Percentiles rank a stretch among this genome's conserved stretches.
phyloP scores from a whole-genome alignment of 768 basidiomycete species.

The Tylopilus felleus region DNA sequence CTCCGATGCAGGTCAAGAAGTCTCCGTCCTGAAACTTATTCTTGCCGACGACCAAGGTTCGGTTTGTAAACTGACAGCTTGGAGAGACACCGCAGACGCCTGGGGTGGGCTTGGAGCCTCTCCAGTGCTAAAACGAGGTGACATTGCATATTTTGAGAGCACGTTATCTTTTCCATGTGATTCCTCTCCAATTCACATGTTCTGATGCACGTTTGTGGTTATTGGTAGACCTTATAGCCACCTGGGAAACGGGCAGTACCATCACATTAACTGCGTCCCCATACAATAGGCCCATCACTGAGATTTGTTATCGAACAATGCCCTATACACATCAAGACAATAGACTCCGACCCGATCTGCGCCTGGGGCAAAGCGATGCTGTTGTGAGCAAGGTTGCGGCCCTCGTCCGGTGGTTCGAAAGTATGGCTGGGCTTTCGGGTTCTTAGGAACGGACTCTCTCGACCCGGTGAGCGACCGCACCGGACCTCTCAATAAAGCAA shows the following conservation, averaged over 20 bases:
- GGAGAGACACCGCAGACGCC: constrained; percentile 70
- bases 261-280: constrained; percentile 66
- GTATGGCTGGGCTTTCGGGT: constrained; percentile 57
- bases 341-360: constrained; percentile 65
- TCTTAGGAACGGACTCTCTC: constrained; percentile 6
- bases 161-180: constrained; percentile 26
- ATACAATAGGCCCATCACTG: constrained; percentile 53
- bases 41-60: constrained; percentile 69
- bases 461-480: constrained; percentile 15
- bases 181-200: constrained; percentile 7
- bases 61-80: constrained; percentile 71
- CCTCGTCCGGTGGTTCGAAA: constrained; percentile 69
- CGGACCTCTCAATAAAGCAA: constrained; percentile 8
- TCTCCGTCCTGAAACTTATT: constrained; percentile 65
- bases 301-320: constrained; percentile 80
- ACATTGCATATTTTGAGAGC: constrained; percentile 71
- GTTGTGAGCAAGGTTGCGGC: constrained; percentile 63
- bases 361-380: constrained; percentile 66
- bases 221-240: constrained; percentile 49
- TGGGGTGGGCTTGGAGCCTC: constrained; percentile 55
- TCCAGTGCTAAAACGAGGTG: constrained; percentile 59
- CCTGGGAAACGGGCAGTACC: constrained; percentile 42
- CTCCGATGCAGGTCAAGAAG: constrained; percentile 63
- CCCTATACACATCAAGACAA: constrained; percentile 58
- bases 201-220: constrained; percentile 17